These are phyloP conservation scores for Arthroderma sp. DNA, from an alignment of 2,329 filamentous ascomycete genomes.

Conservation along the genomic window DNA sequence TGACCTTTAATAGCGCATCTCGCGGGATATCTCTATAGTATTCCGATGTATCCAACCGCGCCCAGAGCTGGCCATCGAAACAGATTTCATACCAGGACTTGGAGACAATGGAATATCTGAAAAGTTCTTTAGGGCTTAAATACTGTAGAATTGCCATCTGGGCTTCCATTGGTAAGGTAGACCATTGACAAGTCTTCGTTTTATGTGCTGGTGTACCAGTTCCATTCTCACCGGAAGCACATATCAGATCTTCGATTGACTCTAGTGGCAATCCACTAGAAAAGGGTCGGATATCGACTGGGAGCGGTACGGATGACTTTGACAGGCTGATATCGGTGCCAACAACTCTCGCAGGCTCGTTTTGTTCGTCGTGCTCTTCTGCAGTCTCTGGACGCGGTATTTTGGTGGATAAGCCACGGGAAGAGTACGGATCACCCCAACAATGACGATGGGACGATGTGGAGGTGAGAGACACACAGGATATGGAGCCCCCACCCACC, in stretches of 20 bases:
- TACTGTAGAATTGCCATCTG: slow-evolving; percentile 64
- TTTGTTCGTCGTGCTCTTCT: slow-evolving; percentile 32
- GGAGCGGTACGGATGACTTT: slow-evolving; percentile 47
- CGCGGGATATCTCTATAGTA: slow-evolving; percentile 83
- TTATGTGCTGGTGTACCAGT: slow-evolving; percentile 12
- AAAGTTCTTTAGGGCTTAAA: slow-evolving; percentile 65
- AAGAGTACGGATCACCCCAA: slow-evolving; percentile 33
- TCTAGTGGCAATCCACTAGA: slow-evolving; percentile 20
- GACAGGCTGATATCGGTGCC: slow-evolving; percentile 33
- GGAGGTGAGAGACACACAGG: slow-evolving; percentile 48
- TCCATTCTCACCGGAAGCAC: slow-evolving; percentile 8
- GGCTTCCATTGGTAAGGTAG: slow-evolving; percentile 67
- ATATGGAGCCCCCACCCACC: slow-evolving; percentile 49
- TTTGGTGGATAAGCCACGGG: slow-evolving; percentile 1
- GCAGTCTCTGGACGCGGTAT: slow-evolving; percentile 25
- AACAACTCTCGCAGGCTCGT: slow-evolving; percentile 43
- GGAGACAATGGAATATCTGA: slow-evolving; percentile 63
- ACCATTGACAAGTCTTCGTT: slow-evolving; percentile 57
- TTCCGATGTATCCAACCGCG: slow-evolving; percentile 64
- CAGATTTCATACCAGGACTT: slow-evolving; percentile 69
- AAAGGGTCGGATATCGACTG: slow-evolving; percentile 45
- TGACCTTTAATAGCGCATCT: slow-evolving; percentile 70
- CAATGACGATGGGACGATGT: slow-evolving; percentile 41
- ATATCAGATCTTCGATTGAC: slow-evolving; percentile 8
- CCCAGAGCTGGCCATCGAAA: slow-evolving; percentile 93